Evolutionary conservation across 176 grass and related monocot species (phyloP).

Genomic region (Metroxylon sagu): DNA sequence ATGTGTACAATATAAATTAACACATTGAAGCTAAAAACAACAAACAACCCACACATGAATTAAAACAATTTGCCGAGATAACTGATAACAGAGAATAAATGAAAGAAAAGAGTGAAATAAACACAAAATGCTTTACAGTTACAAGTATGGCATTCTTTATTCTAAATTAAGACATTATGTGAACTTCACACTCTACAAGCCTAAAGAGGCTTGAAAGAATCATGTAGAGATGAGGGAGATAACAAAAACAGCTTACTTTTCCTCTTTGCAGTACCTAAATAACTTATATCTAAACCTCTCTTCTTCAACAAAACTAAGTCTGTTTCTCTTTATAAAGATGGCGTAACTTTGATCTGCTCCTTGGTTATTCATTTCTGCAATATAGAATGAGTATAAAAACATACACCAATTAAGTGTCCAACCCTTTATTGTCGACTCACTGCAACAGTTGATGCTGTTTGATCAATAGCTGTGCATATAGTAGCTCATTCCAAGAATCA

Average conservation of each 20-base stretch:
- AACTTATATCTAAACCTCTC: slow-evolving; percentile 8
- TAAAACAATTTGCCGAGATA: too few relatives aligned
- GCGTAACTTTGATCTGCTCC: neutral
- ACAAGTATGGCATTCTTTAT: slow-evolving; percentile 31
- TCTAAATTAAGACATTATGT: slow-evolving; percentile 25
- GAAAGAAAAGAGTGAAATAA: slow-evolving; percentile 1
- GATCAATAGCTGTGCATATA: slow-evolving; percentile 57
- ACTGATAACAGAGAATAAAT: too few relatives aligned
- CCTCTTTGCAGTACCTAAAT: neutral
- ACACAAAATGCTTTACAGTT: neutral
- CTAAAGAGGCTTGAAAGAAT: slow-evolving; percentile 24
- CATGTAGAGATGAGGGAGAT: slow-evolving; percentile 22
- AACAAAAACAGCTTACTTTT: neutral
- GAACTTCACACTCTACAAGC: slow-evolving; percentile 35
- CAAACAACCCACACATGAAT: too few relatives aligned
- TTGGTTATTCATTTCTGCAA: neutral
- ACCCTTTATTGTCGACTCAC: slow-evolving; percentile 27
- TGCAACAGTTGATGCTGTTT: slow-evolving; percentile 51
- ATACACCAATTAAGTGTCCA: neutral
- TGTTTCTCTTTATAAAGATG: too few relatives aligned
- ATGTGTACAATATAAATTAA: too few relatives aligned
- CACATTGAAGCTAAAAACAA: too few relatives aligned
- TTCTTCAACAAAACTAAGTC: slow-evolving; percentile 21
- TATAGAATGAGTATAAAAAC: neutral
- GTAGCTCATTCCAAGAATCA: slow-evolving; percentile 73